Percentiles rank a stretch among this genome's conserved stretches.
Evolutionary conservation across 1,284 basidiomycete species (phyloP).

Genomic region (Boletus semigastroideus): DNA sequence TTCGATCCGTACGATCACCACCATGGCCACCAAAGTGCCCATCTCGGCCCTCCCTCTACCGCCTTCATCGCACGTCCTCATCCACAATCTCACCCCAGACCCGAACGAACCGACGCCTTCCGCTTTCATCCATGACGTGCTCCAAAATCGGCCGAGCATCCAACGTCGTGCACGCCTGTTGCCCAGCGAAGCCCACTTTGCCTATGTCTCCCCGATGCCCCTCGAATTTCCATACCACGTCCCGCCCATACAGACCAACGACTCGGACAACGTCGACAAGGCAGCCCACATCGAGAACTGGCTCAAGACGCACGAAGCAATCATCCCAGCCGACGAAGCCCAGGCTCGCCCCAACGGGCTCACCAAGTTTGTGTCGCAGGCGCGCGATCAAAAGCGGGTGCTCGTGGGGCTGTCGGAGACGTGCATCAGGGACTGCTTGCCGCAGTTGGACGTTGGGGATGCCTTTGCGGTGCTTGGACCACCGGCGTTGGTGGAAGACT

Average conservation of each 20-base stretch:
- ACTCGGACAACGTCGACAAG: slow-evolving; percentile 47
- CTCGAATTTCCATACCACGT: slow-evolving; percentile 86
- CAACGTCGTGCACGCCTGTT: slow-evolving; percentile 72
- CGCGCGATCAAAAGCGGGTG: slow-evolving; percentile 57
- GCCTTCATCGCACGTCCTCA: slow-evolving; percentile 55
- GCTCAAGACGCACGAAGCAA: slow-evolving; percentile 64
- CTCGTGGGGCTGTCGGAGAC: slow-evolving; percentile 72
- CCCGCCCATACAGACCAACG: slow-evolving; percentile 46
- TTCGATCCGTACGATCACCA: slow-evolving; percentile 6
- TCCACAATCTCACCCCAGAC: slow-evolving; percentile 72
- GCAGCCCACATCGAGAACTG: slow-evolving; percentile 69
- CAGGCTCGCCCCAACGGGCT: slow-evolving; percentile 17
- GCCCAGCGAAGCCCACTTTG: slow-evolving; percentile 69
- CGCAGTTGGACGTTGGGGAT: slow-evolving; percentile 86
- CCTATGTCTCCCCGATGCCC: slow-evolving; percentile 82
- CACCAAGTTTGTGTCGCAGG: slow-evolving; percentile 48
- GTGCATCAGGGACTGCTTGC: slow-evolving; percentile 74
- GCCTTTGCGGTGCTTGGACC: slow-evolving; percentile 62
- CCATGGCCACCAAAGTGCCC: slow-evolving; percentile 37
- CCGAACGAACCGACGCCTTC: slow-evolving; percentile 52
- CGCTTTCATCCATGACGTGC: slow-evolving; percentile 50
- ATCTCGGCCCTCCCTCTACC: slow-evolving; percentile 71
- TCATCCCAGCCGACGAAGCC: slow-evolving; percentile 29
- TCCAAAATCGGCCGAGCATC: slow-evolving; percentile 58
- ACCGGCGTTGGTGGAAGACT: slow-evolving; percentile 45